Conservation (phyloP, 768 basidiomycete species). For the Kondoa malvinella region DNA sequence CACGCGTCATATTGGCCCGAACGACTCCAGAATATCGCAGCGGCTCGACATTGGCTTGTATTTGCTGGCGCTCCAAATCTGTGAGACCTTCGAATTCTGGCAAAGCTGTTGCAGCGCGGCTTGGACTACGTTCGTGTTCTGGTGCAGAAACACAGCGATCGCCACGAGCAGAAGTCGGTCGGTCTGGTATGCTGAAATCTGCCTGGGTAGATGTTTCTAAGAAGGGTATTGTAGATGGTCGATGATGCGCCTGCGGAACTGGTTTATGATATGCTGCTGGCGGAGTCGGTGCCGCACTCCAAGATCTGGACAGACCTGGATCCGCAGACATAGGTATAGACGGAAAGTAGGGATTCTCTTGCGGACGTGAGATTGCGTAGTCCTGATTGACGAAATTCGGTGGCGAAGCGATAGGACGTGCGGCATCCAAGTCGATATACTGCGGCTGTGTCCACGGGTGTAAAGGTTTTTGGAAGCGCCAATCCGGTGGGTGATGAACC, state of each 20-base stretch:
- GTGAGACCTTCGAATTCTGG: neutral
- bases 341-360: neutral
- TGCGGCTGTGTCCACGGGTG: too few relatives aligned
- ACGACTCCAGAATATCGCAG: neutral
- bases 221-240: neutral
- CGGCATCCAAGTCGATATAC: too few relatives aligned
- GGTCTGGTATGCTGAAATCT: neutral
- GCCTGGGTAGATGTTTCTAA: neutral
- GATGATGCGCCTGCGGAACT: neutral
- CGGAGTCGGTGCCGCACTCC: neutral
- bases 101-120: neutral
- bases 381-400: too few relatives aligned
- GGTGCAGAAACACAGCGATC: neutral
- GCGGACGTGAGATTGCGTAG: too few relatives aligned
- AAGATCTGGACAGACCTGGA: neutral
- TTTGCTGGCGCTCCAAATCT: neutral
- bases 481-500: neutral
- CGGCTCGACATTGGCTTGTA: neutral
- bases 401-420: too few relatives aligned
- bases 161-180: conserved; percentile 1
- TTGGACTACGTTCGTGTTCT: neutral
- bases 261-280: neutral
- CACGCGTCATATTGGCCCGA: neutral
- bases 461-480: neutral
- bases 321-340: neutral